These are phyloP conservation scores for Aspergillus sp. DNA, from an alignment of 2,329 filamentous ascomycete species.

Conservation along the genomic window DNA sequence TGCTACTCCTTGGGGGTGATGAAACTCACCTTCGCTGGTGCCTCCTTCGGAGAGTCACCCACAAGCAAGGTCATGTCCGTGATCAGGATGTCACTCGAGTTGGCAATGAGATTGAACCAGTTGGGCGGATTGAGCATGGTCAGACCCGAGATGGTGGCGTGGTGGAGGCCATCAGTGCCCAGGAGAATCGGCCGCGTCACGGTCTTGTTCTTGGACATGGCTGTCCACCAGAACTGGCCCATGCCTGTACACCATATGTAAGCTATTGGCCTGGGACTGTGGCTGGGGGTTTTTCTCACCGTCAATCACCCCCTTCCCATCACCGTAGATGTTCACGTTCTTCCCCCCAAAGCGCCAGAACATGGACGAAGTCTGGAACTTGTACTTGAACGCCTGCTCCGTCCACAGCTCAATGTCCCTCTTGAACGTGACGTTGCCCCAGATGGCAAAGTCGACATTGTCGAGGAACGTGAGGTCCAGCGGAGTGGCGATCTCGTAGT, in stretches of 20 bases:
- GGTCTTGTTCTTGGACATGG: not conserved
- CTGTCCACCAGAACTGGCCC: conserved; percentile 7
- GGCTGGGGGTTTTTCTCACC: not conserved
- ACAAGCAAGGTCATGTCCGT: not conserved
- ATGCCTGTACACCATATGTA: not conserved
- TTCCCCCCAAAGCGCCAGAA: not conserved
- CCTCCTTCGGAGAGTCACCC: not conserved
- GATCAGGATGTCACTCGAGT: not conserved
- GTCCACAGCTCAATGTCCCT: not conserved
- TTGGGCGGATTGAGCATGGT: not conserved
- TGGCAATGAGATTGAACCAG: not conserved
- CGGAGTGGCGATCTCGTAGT: not conserved
- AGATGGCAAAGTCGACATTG: not conserved
- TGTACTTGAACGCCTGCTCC: not conserved
- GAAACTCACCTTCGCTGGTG: not conserved
- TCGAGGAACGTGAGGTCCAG: not conserved
- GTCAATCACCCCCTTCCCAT: not conserved
- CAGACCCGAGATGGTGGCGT: not conserved
- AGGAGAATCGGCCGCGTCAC: not conserved
- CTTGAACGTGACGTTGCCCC: not conserved
- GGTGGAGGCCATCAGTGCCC: not conserved
- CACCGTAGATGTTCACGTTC: not conserved
- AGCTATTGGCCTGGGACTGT: not conserved
- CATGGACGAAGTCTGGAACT: not conserved
- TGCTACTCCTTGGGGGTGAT: no score